Base-by-base conservation (phyloP, 148 eudicot species). In the Camellia sinensis region DNA sequence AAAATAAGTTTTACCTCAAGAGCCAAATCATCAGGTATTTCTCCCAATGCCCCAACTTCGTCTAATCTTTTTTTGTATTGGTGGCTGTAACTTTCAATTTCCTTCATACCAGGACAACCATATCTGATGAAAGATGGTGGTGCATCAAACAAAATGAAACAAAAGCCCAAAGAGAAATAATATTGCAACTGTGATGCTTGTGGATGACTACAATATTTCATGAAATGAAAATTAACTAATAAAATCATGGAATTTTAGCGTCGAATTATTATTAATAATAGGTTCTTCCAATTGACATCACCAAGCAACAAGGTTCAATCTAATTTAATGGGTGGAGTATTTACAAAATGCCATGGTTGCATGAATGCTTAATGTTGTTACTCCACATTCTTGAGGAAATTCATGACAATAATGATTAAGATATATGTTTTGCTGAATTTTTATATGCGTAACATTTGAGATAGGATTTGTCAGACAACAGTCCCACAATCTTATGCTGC, bases 71-170 rank as follows among this genome's bases (percentile, higher is more conserved):
- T 84, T 87, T 88, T 88, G 85, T 89, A 96, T 77, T 85, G 85
- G 45, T 81, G 89, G 79, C 86, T 89, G 87, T 86, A 97, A 74
- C 81, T 83, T 82, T 94, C 94, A 46, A 97, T 75, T 85, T 89
- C 92, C 75, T 92, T 92, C 76, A 90, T 81, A 81, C 83, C 79
- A 11, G 97, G 98, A 84, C 93, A 97, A 8, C 98, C 97, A 79
- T 88, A 94, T 84, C 98, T 93, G 76, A 77, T 79, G 14, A 56
- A 75, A 74, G 29, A 60, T 5, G 7, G 12, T 54, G 37, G 65
- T 41, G 29, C 14, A 57, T 50, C 7, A 18, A 22, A 62, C 57
- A 78, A 10, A 81, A 69, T 43, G 75, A 66, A 60, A 60, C 18
- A 7, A 60, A 60, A 60, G 6, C 64, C n/a, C 4, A 60, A 60